Evolutionary conservation across 176 grass and related monocot genomes (phyloP).

Genomic region (Zoysia pacifica): DNA sequence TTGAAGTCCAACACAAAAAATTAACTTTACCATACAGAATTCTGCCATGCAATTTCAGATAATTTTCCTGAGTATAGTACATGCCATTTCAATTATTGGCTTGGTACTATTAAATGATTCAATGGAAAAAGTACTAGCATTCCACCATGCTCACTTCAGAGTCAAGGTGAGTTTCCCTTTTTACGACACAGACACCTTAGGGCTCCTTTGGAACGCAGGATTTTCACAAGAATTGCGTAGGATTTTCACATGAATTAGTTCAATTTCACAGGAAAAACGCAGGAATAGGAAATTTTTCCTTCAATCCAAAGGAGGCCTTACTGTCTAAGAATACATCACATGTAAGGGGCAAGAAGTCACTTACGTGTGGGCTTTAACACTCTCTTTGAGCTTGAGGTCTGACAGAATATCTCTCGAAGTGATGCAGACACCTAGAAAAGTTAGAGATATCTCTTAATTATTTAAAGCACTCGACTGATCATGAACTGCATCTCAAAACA

Average conservation of each 20-base stretch:
- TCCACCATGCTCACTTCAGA: background rate
- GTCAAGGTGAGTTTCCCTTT: background rate
- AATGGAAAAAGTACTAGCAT: background rate
- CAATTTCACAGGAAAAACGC: too few species aligned
- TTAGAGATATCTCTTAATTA: conserved; percentile 29
- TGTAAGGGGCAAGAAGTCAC: conserved; percentile 7
- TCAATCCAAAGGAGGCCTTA: too few species aligned
- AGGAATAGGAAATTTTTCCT: too few species aligned
- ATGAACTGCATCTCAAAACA: conserved; percentile 12
- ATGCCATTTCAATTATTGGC: background rate
- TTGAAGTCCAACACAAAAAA: background rate
- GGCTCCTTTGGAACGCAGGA: too few species aligned
- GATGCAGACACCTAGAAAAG: conserved; percentile 43
- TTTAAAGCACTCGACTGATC: background rate
- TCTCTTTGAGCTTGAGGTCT: conserved; percentile 77
- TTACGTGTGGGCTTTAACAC: conserved; percentile 84
- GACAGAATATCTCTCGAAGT: conserved; percentile 78
- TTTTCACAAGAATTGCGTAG: too few species aligned
- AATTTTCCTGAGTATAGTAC: conserved; percentile 17
- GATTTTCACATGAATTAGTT: too few species aligned
- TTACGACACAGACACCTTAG: background rate
- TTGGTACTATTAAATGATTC: background rate
- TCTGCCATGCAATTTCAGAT: background rate
- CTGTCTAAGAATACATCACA: conserved; percentile 23
- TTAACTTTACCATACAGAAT: conserved; percentile 23